phyloP scores from a whole-genome alignment of 148 eudicot species.

The Vaccinium darrowii region DNA sequence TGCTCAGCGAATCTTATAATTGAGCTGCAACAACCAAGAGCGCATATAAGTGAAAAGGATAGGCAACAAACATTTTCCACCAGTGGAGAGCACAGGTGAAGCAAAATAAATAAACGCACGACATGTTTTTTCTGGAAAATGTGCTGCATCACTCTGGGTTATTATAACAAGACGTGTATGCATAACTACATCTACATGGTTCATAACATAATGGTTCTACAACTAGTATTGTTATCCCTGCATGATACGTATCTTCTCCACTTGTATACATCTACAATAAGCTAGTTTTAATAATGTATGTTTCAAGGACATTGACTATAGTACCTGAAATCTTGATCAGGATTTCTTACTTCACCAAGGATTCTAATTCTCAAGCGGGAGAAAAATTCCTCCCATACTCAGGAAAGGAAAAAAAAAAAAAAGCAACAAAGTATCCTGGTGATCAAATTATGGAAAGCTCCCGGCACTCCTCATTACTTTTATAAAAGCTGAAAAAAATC shows the following conservation, averaged over 20 bases:
- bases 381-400: not conserved
- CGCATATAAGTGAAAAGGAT: constrained; percentile 6
- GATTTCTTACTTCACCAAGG: not conserved
- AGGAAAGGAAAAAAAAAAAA: not conserved
- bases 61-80: not conserved
- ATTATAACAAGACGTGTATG: not conserved
- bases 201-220: not conserved
- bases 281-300: not conserved
- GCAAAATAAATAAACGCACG: not conserved
- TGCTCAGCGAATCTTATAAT: constrained; percentile 84
- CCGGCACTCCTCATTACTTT: not conserved
- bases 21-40: constrained; percentile 53
- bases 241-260: not conserved
- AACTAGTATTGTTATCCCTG: not conserved
- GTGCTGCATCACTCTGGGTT: not conserved
- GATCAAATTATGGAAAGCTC: not conserved
- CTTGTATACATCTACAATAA: not conserved
- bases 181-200: not conserved
- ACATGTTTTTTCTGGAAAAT: not conserved
- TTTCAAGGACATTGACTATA: not conserved
- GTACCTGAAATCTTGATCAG: not conserved
- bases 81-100: not conserved
- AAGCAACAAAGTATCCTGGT: not conserved
- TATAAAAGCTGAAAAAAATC: not conserved
- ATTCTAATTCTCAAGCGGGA: not conserved